Base-by-base conservation (phyloP, 345 rosid species). In the Balakata baccata region DNA sequence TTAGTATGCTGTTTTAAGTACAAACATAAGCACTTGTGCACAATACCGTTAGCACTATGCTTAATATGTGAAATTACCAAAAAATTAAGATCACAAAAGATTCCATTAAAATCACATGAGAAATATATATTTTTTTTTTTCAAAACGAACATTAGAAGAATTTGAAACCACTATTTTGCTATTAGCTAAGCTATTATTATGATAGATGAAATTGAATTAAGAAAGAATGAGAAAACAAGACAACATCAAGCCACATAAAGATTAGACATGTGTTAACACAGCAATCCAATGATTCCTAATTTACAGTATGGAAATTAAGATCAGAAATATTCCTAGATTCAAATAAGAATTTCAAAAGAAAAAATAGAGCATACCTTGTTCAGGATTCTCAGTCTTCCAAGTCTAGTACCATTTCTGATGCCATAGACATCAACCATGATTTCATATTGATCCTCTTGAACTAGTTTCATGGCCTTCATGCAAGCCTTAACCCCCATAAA, bases 401-500 rank as follows among this genome's bases (percentile, higher is more conserved):
- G 78, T 68, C 57, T 81, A 52, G 99, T 96, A 49, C 98, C 97
- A 72, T 86, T 74, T 72, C 78, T 84, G 64, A 86, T 91, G 70
- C 98, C 97, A 80, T 89, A 90, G 79, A 87, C 83, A 74, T 95
- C 97, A 68, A 74, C 72, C 20, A 64, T 64, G 20, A 92, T 84
- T 81, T 92, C 99, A 72, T 87, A 92, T 71, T 74, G 87, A 71
- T 85, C 89, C 85, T 92, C 99, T 54, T 81, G 80, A 61, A 89
- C 85, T 50, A 74, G 78, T 78, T 80, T 76, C 86, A 18, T 75
- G 67, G 84, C 80, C 57, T 84, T 81, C 78, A 86, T 72, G 86
- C 92, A 88, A 57, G 85, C 89, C 80, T 84, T 88, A 22, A 92
- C 80, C 99, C 98, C 99, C 92, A 75, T 8, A 77, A 50, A 71